Conservation (phyloP, 164 flowering plant genomes). For the Stephania japonica region DNA sequence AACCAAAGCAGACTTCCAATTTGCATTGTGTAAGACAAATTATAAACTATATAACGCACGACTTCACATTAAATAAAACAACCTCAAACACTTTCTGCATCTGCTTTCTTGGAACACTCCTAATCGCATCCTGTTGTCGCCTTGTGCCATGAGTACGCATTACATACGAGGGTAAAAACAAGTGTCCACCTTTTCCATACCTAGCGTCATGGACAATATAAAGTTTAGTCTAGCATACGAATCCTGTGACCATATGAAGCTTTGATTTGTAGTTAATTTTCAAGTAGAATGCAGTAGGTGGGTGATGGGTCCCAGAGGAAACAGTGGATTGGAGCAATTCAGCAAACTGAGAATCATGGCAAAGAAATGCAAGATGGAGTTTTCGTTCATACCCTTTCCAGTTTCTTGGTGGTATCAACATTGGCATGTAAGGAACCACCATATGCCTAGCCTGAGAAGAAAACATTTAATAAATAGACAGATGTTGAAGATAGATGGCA, state of each 20-base stretch:
- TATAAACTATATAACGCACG: not conserved
- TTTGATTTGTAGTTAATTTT: not conserved
- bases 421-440: conserved; percentile 82
- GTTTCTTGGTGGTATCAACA: conserved; percentile 83
- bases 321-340: not conserved
- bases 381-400: conserved; percentile 78
- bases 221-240: not conserved
- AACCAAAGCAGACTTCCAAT: not conserved
- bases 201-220: conserved; percentile 25
- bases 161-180: conserved; percentile 81
- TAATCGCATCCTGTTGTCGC: conserved; percentile 74
- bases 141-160: conserved; percentile 97
- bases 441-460: conserved; percentile 70
- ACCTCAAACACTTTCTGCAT: conserved; percentile 75
- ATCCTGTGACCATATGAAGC: not conserved
- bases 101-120: conserved; percentile 41
- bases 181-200: conserved; percentile 84
- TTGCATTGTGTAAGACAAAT: not conserved
- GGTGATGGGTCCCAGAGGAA: not conserved
- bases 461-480: not conserved
- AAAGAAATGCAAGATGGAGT: not conserved
- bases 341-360: not conserved
- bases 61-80: not conserved
- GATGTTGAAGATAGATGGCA: not conserved
- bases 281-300: not conserved